Base-by-base conservation (phyloP, 2,329 filamentous ascomycete species). In the Scedosporium dehoogii region DNA sequence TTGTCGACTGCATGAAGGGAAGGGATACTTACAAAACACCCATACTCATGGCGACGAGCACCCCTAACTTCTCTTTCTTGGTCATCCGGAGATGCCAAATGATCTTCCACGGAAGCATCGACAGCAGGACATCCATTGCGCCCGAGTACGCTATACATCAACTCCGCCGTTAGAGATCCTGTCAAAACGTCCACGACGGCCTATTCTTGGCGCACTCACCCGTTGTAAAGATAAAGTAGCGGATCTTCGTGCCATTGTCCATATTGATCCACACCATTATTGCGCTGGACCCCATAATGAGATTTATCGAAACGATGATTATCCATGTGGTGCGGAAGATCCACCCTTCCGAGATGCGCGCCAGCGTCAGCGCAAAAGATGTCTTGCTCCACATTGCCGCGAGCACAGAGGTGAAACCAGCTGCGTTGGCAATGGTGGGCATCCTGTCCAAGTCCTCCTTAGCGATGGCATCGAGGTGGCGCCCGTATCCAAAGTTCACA, bases 31-130 rank as follows among this genome's bases (percentile, higher is more conserved):
- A 75, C 74, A 77, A 73, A 1, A 77, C 63, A 1, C 76, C 75
- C 68, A 78, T 73, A 65, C 74, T 75, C 76, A 78, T 76, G 4
- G 75, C 75, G 2, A 74, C 65, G 12, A 72, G 64, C 0, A 75
- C 75, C 3, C 75, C 74, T 6, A 74, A 59, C 60, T 76, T 75
- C 58, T 78, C 76, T 63, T 71, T 73, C 46, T 66, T 68, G 61
- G 69, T 74, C 71, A 77, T 75, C 4, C 69, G 69, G 23, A 75
- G 67, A 1, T 67, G 68, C 74, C 73, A 74, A 46, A 78, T 71
- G n/a, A 78, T 72, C 42, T 69, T 72, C 75, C 73, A 76, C 0
- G 75, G 75, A 1, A 78, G 63, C 0, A 76, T 25, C 0, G 75
- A 75, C 5, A 78, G 67, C 3, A 73, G 62, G 10, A 78, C 71